These are phyloP conservation scores for Apiospora pterosperma DNA, from an alignment of 2,329 filamentous ascomycete species.

Conservation along the genomic window DNA sequence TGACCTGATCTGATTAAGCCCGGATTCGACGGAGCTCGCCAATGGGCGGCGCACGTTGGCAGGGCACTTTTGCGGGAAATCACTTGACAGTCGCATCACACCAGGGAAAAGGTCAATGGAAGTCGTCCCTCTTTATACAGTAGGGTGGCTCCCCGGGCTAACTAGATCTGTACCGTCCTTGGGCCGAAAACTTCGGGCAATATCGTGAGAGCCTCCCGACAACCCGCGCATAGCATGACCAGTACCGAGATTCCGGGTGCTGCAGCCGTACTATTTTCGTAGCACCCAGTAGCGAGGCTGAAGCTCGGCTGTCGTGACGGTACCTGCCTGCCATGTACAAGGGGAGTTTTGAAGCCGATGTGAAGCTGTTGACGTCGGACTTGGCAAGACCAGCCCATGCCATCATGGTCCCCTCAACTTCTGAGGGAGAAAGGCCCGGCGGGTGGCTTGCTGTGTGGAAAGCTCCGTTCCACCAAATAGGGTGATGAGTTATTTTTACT, in stretches of 20 bases:
- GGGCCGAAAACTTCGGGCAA: constrained; percentile 2
- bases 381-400: neutral
- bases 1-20: neutral
- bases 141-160: neutral
- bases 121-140: constrained; percentile 1
- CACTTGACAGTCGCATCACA: neutral
- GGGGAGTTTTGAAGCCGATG: neutral
- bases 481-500: constrained; percentile 4
- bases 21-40: neutral
- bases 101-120: neutral
- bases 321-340: neutral
- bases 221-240: neutral
- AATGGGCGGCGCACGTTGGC: neutral
- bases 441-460: neutral
- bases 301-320: neutral
- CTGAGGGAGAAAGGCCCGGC: neutral
- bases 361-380: neutral
- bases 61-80: neutral
- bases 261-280: constrained; percentile 6
- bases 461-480: neutral
- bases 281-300: neutral
- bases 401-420: neutral
- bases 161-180: neutral
- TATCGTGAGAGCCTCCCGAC: constrained; percentile 1
- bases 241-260: constrained; percentile 5